Evolutionary conservation across 495 filamentous ascomycete species (phyloP), one percentile per base, ranked within the genome.

Genomic region (Penicillium simplicissimum): DNA sequence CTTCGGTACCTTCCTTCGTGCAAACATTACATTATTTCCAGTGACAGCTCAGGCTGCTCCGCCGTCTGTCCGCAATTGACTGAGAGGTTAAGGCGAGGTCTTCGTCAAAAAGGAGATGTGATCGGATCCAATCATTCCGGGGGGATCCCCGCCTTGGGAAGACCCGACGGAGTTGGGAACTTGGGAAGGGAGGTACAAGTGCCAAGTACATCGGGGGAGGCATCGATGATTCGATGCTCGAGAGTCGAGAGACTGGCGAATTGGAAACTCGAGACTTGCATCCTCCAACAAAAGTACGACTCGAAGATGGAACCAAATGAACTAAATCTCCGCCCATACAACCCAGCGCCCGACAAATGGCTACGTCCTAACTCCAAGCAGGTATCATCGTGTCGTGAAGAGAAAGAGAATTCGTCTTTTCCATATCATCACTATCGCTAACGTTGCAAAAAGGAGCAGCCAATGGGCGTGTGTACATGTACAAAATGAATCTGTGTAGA

Each of bases 401-500:
- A 38, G 19, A 55, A 42, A 40, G 53, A 40, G 35, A 25, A 58
- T 23, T 63, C 57, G 56, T 67, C 60, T 36, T 60, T 35, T 55
- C 52, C 57, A 63, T 40, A 60, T 63, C 64, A 17, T 63, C 48
- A 61, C 60, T 61, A 66, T 66, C 64, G 64, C 64, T 66, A 62
- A 60, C 59, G 52, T 63, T 33, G 49, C 53, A 60, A 34, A 45
- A 60, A 55, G 49, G 28, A 62, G 53, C 42, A 35, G 55, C 60
- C 51, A 56, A 61, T 57, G 52, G 49, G 59, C 34, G 36, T n/a
- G 19, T 42, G 58, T 71, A 71, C 57, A 71, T 71, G 58, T 69
- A 71, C 64, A 69, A 59, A 59, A 34, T 42, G 25, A 19, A 40
- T 42, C 13, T 55, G 61, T 61, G 59, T 68, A 58, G 25, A 53